Evolutionary conservation across 1,284 basidiomycete species (phyloP).

Genomic region (Fistulinella staudtii): DNA sequence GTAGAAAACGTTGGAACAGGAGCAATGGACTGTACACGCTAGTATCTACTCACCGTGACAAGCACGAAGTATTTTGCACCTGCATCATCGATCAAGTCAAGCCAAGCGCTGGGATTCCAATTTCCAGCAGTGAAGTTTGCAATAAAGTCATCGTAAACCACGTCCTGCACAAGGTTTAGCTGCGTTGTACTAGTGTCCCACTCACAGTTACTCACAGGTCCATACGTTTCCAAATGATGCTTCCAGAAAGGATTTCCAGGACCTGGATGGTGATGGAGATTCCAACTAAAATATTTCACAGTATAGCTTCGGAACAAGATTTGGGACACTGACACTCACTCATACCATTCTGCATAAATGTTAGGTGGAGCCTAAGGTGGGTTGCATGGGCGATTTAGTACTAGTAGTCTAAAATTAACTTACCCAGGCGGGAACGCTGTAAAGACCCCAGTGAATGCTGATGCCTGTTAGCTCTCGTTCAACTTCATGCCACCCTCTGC

Average conservation of each 20-base stretch:
- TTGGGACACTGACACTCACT: slow-evolving; percentile 31
- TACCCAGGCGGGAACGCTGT: slow-evolving; percentile 26
- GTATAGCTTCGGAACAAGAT: not conserved
- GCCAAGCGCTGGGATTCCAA: slow-evolving; percentile 53
- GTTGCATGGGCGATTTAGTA: not conserved
- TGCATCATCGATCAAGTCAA: slow-evolving; percentile 50
- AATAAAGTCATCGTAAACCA: slow-evolving; percentile 58
- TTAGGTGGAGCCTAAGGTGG: slow-evolving; percentile 36
- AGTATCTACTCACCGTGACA: slow-evolving; percentile 39
- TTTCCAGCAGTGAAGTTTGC: slow-evolving; percentile 47
- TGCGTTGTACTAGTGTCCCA: not conserved
- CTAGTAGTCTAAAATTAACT: not conserved
- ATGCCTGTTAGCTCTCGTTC: too few species aligned
- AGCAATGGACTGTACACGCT: not conserved
- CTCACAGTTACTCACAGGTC: slow-evolving; percentile 34
- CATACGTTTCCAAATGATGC: slow-evolving; percentile 49
- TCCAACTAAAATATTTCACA: not conserved
- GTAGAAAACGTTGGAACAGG: slow-evolving; percentile 1
- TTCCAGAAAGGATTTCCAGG: slow-evolving; percentile 22
- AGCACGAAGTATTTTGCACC: slow-evolving; percentile 64
- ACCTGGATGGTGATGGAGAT: not conserved
- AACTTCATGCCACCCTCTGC: too few species aligned
- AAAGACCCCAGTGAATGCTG: slow-evolving; percentile 60
- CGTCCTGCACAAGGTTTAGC: slow-evolving; percentile 29
- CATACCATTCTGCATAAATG: slow-evolving; percentile 56